Evolutionary conservation across 306 rosid genomes (phyloP).

Genomic region (Boehmeria nivea): DNA sequence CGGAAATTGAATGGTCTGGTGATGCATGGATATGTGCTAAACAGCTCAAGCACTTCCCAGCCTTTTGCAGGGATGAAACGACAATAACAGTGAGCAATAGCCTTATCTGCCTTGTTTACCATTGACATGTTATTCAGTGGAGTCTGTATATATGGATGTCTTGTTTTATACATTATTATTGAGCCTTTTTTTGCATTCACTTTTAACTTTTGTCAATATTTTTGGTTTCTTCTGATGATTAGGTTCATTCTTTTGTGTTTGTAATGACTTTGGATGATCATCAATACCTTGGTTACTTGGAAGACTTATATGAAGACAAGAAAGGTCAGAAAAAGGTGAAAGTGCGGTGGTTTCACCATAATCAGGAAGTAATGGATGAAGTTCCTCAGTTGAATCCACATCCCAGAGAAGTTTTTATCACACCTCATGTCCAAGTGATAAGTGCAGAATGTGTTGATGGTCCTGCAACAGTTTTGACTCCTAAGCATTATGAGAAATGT

Average conservation of each 20-base stretch:
- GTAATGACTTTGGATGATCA: constrained; percentile 65
- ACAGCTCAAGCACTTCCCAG: constrained; percentile 74
- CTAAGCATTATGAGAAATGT: constrained; percentile 66
- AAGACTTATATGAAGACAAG: constrained; percentile 87
- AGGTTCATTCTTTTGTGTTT: constrained; percentile 81
- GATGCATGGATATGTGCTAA: constrained; percentile 61
- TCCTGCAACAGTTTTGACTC: constrained; percentile 71
- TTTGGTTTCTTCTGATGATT: constrained; percentile 18
- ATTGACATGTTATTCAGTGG: no score
- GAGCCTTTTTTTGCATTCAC: constrained; percentile 6
- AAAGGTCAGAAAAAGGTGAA: constrained; percentile 66
- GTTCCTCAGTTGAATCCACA: constrained; percentile 55
- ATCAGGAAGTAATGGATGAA: constrained; percentile 48
- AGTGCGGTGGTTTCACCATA: constrained; percentile 75
- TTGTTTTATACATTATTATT: neutral
- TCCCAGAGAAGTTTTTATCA: constrained; percentile 71
- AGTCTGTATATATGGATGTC: neutral
- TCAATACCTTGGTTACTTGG: constrained; percentile 73
- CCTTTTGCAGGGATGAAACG: constrained; percentile 54
- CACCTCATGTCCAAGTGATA: constrained; percentile 78
- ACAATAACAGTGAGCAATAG: constrained; percentile 46
- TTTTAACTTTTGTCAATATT: no score
- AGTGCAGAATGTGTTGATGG: constrained; percentile 75
- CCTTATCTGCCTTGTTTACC: no score
- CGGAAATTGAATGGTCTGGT: constrained; percentile 75